These are phyloP conservation scores for Moricandia arvensis DNA, from an alignment of 345 rosid genomes.

Conservation along the genomic window DNA sequence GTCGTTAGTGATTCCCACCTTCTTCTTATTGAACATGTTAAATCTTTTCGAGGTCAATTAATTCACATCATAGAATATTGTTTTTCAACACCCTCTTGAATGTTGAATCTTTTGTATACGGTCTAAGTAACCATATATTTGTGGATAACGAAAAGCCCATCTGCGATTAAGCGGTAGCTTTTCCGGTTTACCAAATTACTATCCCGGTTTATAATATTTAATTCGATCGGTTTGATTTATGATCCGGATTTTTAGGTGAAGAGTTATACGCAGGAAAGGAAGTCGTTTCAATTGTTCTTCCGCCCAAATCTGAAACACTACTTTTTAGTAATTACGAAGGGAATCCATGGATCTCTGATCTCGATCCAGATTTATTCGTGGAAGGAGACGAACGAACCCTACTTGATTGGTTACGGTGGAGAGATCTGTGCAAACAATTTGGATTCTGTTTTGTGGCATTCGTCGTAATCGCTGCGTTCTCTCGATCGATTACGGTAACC, in stretches of 20 bases:
- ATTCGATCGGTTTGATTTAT: not conserved
- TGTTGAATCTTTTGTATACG: no score
- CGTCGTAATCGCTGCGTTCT: not conserved
- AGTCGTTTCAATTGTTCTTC: slow-evolving; percentile 21
- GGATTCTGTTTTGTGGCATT: not conserved
- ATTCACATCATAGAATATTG: no score
- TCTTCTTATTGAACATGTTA: no score
- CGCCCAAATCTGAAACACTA: slow-evolving; percentile 32
- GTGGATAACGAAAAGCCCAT: not conserved
- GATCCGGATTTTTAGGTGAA: not conserved
- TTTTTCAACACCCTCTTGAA: no score
- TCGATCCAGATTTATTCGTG: slow-evolving; percentile 25
- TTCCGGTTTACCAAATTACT: not conserved
- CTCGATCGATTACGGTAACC: slow-evolving; percentile 5
- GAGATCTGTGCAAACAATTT: not conserved
- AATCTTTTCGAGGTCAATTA: no score
- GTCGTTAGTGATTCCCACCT: no score
- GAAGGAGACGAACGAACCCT: slow-evolving; percentile 29
- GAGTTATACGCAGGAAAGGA: not conserved
- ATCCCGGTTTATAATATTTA: slow-evolving; percentile 7
- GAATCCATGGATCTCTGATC: slow-evolving; percentile 14
- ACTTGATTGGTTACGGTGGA: slow-evolving; percentile 14
- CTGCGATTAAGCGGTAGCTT: not conserved
- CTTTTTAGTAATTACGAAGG: slow-evolving; percentile 1
- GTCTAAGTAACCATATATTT: no score